Conservation (phyloP, 2,329 filamentous ascomycete genomes). For the Colletotrichum phormii region DNA sequence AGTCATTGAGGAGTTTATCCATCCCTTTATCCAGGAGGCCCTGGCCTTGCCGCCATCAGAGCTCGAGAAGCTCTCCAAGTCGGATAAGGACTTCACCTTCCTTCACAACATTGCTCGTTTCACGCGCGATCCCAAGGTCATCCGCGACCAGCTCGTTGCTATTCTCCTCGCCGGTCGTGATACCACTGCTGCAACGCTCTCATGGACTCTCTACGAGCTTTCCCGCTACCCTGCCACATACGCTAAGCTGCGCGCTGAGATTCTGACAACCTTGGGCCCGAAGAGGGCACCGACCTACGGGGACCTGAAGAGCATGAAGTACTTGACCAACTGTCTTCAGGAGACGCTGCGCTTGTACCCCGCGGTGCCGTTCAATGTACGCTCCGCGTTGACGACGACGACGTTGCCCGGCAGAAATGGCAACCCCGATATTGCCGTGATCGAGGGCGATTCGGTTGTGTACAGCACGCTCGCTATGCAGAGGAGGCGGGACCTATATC, state of each 20-base stretch:
- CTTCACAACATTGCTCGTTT: constrained; percentile 80
- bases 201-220: constrained; percentile 59
- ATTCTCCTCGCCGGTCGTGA: constrained; percentile 73
- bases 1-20: constrained; percentile 75
- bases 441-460: constrained; percentile 57
- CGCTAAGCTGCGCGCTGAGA: constrained; percentile 53
- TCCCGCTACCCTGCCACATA: constrained; percentile 54
- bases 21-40: constrained; percentile 75
- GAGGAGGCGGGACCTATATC: constrained; percentile 60
- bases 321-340: constrained; percentile 78
- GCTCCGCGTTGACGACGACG: constrained; percentile 77
- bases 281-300: constrained; percentile 41
- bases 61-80: constrained; percentile 75
- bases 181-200: constrained; percentile 62
- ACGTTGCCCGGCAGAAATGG: constrained; percentile 67
- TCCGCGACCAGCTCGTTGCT: constrained; percentile 82
- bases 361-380: constrained; percentile 82
- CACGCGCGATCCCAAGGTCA: constrained; percentile 70
- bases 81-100: constrained; percentile 77
- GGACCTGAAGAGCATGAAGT: constrained; percentile 72
- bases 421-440: constrained; percentile 54
- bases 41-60: constrained; percentile 72
- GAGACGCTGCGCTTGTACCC: constrained; percentile 85
- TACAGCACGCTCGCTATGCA: constrained; percentile 66
- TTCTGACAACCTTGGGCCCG: constrained; percentile 62